Base-by-base conservation (phyloP, 805 yeast species). In the Jamesozyma hellenica region DNA sequence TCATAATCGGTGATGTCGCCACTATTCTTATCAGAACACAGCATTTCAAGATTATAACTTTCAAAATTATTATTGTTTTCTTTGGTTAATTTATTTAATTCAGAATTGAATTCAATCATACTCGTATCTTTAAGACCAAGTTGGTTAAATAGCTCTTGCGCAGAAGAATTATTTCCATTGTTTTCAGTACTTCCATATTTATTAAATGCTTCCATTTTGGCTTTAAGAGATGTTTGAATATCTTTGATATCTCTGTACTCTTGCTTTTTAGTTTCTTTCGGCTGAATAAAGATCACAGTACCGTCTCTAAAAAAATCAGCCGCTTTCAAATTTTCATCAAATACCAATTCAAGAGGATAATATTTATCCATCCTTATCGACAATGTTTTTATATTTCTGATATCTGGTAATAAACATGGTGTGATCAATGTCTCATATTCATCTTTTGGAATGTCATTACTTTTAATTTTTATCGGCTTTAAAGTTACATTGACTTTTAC, bases 381-480 rank as follows among this genome's bases (percentile, higher is more conserved):
- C 2, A 86, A 68, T 6, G 61, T 60, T 8, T 51, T 42, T 8
- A 86, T 75, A 0, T 61, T 60, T 12, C 67, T 64, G 23, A 81
- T 50, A 25, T 72, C 70, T 0, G 95, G 92, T 32, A 87, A 53
- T 33, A 85, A 60, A 45, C 82, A 75, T 0, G 96, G 96, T 0
- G 92, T 64, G 7, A 53, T 40, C 5, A 68, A 38, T 39, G 3
- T 49, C 36, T 6, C 58, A 35, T 1, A 77, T 76, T 50, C 67
- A 55, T 16, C 60, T 61, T 42, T 68, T 37, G 1, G 41, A 77
- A 46, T 65, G 9, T 4, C 15, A n/a, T 14, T 30, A 8, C 7
- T 7, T 9, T 15, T 26, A 12, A 12, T 25, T 53, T 23, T 4
- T 3, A 18, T 16, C 10, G 19, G n/a, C n/a, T n/a, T 11, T 10